A percentile compares a stretch with the other conserved stretches of the same genome.
These are phyloP conservation scores for Russula brevipes DNA, from an alignment of 768 basidiomycete species.

Conservation along the genomic window DNA sequence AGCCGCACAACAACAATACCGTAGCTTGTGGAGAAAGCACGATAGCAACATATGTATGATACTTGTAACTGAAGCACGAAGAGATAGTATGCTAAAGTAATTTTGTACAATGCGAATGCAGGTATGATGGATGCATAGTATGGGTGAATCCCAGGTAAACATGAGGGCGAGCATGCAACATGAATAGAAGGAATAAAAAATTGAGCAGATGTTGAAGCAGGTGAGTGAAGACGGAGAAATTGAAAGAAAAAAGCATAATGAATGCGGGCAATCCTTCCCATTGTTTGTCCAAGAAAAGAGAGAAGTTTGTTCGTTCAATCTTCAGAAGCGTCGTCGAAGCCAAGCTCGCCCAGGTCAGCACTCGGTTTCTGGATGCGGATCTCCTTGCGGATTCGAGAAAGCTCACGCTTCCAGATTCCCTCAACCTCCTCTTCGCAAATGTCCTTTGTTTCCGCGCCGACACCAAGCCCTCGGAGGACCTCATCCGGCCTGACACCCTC, in stretches of 20 bases:
- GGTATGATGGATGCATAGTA: slow-evolving; percentile 19
- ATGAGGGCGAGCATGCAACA: slow-evolving; percentile 8
- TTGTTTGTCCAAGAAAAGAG: slow-evolving; percentile 27
- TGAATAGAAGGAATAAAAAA: slow-evolving; percentile 22
- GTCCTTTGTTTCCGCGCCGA: slow-evolving; percentile 36
- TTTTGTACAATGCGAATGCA: slow-evolving; percentile 23
- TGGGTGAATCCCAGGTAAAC: slow-evolving; percentile 18
- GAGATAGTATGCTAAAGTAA: slow-evolving; percentile 18
- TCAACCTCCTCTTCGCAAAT: slow-evolving; percentile 47
- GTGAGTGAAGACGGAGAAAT: slow-evolving; percentile 9
- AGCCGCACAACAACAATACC: slow-evolving; percentile 14
- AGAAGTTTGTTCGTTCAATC: slow-evolving; percentile 30
- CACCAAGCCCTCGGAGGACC: slow-evolving; percentile 63
- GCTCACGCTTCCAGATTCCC: slow-evolving; percentile 52
- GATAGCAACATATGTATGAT: slow-evolving; percentile 3
- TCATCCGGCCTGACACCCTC: slow-evolving; percentile 65
- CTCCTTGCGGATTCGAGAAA: slow-evolving; percentile 42
- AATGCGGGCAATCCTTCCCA: neutral
- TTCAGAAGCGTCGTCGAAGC: slow-evolving; percentile 44
- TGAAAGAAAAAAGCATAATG: neutral
- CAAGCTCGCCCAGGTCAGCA: slow-evolving; percentile 18
- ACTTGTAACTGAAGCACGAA: slow-evolving; percentile 24
- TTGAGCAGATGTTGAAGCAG: slow-evolving; percentile 22
- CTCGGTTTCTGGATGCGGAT: slow-evolving; percentile 31
- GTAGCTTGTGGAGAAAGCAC: slow-evolving; percentile 4